These are phyloP conservation scores for Chalciporus sp. DNA, from an alignment of 1,284 basidiomycete genomes.

Conservation along the genomic window DNA sequence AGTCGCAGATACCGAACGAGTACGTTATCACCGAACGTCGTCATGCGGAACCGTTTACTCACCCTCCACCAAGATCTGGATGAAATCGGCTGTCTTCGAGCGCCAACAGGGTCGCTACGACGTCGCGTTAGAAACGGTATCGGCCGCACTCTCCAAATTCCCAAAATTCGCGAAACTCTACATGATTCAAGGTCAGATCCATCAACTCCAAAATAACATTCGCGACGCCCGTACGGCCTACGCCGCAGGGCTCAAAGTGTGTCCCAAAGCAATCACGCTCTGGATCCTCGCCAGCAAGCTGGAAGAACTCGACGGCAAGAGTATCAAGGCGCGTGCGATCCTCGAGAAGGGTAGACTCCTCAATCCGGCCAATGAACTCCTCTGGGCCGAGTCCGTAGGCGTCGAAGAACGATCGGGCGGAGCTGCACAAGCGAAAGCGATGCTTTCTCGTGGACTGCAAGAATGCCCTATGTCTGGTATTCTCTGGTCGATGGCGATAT, in stretches of 20 bases:
- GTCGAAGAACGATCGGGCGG: conserved; percentile 89
- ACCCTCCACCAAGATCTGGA: conserved; percentile 77
- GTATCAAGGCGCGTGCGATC: conserved; percentile 91
- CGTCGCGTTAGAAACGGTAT: conserved; percentile 74
- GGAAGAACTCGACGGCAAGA: conserved; percentile 86
- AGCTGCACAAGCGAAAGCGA: conserved; percentile 77
- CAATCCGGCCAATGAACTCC: conserved; percentile 79
- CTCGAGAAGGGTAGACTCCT: conserved; percentile 89
- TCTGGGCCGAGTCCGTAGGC: conserved; percentile 91
- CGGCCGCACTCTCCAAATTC: conserved; percentile 78
- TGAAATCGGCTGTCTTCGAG: conserved; percentile 97
- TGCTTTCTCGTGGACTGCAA: conserved; percentile 32
- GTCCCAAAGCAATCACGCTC: conserved; percentile 79
- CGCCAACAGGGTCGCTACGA: conserved; percentile 80
- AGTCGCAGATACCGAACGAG: too few species aligned
- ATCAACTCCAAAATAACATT: conserved; percentile 62
- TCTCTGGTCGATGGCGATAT: conserved; percentile 66
- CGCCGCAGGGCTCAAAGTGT: conserved; percentile 79
- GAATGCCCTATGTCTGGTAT: too few species aligned
- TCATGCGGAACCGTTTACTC: neutral
- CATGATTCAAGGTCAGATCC: conserved; percentile 95
- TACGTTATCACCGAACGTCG: too few species aligned
- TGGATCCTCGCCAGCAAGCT: conserved; percentile 90
- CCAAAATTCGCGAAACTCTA: conserved; percentile 90
- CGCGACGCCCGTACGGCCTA: conserved; percentile 76